phyloP scores from a whole-genome alignment of 2,329 filamentous ascomycete genomes.

The Paracoccidioides lutzii region DNA sequence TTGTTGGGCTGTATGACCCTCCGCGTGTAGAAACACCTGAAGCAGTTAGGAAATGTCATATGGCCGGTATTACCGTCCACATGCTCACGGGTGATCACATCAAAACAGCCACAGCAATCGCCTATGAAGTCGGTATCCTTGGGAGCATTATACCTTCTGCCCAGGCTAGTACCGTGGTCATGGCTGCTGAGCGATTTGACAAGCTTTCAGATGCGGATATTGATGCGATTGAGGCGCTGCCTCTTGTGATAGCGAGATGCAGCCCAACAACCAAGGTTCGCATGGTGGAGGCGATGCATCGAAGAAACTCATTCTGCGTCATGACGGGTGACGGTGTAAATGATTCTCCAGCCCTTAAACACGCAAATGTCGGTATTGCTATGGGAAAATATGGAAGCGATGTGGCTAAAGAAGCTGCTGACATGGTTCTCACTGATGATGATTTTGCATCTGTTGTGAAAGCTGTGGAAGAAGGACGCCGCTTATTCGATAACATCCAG shows the following conservation, averaged over 20 bases:
- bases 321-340: constrained; percentile 77
- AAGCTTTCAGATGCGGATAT: constrained; percentile 57
- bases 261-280: constrained; percentile 53
- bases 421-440: constrained; percentile 42
- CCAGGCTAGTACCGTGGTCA: constrained; percentile 48
- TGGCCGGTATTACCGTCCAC: constrained; percentile 59
- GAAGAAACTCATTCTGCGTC: constrained; percentile 54
- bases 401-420: constrained; percentile 61
- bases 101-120: constrained; percentile 62
- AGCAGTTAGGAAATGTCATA: constrained; percentile 53
- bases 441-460: constrained; percentile 72
- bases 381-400: constrained; percentile 66
- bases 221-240: constrained; percentile 39
- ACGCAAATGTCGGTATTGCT: constrained; percentile 67
- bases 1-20: constrained; percentile 71
- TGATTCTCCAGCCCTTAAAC: constrained; percentile 60
- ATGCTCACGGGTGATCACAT: constrained; percentile 70
- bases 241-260: constrained; percentile 39
- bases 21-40: constrained; percentile 61
- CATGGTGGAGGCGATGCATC: constrained; percentile 50
- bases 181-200: constrained; percentile 63
- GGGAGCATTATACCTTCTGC: constrained; percentile 34
- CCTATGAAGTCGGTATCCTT: constrained; percentile 62
- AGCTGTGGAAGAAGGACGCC: constrained; percentile 63
- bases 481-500: constrained; percentile 72